phyloP scores from a whole-genome alignment of 2,329 filamentous ascomycete species.

The Aspergillus calidoustus region DNA sequence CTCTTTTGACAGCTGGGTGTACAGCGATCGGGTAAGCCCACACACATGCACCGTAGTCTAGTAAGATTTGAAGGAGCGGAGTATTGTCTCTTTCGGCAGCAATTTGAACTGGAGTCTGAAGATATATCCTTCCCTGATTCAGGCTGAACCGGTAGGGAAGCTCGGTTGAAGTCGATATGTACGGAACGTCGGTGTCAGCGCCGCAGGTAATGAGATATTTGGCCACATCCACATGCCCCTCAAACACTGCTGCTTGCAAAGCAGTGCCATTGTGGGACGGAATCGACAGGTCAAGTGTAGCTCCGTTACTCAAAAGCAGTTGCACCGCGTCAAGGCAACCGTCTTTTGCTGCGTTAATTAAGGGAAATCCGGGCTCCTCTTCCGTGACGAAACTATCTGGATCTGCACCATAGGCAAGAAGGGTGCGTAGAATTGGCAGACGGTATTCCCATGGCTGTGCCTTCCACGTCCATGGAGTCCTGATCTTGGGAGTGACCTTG shows the following conservation, averaged over 20 bases:
- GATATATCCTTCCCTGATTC: too few species aligned
- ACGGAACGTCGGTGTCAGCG: neutral
- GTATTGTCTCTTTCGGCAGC: neutral
- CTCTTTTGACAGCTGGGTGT: neutral
- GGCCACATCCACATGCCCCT: too few species aligned
- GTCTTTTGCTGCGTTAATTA: neutral
- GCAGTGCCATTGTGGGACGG: neutral
- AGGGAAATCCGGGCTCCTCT: neutral
- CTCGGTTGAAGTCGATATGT: too few species aligned
- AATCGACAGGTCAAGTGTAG: fast-evolving
- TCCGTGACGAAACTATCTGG: neutral
- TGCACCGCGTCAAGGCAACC: neutral
- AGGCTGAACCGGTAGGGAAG: too few species aligned
- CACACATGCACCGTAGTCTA: neutral
- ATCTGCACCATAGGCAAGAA: neutral
- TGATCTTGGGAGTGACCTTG: neutral
- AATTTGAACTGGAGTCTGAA: neutral
- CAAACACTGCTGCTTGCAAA: neutral
- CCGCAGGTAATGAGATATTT: neutral
- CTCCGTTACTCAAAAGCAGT: neutral
- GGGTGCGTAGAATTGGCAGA: neutral
- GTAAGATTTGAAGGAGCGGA: neutral
- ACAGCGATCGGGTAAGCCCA: neutral
- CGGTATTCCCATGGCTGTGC: neutral
- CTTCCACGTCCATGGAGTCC: too few species aligned